Evolutionary conservation across 2,329 filamentous ascomycete species (phyloP), one percentile per base, ranked within the genome.

Genomic region (Coniochaeta sp.): DNA sequence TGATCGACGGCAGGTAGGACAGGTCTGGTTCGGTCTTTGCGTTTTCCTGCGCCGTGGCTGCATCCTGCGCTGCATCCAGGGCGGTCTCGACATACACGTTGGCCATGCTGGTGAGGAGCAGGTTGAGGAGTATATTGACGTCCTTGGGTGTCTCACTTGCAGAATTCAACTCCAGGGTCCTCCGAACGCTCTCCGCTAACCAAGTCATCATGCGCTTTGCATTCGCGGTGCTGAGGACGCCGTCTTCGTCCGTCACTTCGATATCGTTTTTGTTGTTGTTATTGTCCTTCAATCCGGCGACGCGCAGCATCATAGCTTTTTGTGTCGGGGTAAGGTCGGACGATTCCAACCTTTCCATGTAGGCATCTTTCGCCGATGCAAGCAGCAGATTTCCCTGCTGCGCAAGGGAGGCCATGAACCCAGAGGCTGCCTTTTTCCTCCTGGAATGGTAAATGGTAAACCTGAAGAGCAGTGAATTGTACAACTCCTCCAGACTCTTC

Each of bases 171-270:
- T 99, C 95, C 11, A 99, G 81, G 0, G 92, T 91, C 64, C 95
- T 83, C 43, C 95, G 90, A 26, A 99, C 93, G 63, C 91, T 92
- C 77, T 99, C 95, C 2, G 95, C 95, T 44, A 99, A 79, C 95
- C 95, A 99, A 71, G 91, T 96, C 62, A 99, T 83, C 93, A 99
- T 99, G 61, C 95, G 85, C 76, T 98, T 98, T n/a, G 93, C 91
- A 71, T 90, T 92, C n/a, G 86, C 80, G 5, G 96, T 80, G 66
- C 88, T 93, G 28, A 98, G 78, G 60, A 86, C 81, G 36, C 95
- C 95, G 69, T 99, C 93, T 69, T 93, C 87, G 62, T 98, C 95
- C 0, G 89, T 88, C 34, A 98, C 89, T 70, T 96, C 93, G 61
- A 96, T 91, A 58, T 96, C 93, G 66, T 89, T 89, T 72, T 91